Evolutionary conservation across 345 rosid species (phyloP), one percentile per base, ranked within the genome.

Genomic region (Atalantia buxifolia): DNA sequence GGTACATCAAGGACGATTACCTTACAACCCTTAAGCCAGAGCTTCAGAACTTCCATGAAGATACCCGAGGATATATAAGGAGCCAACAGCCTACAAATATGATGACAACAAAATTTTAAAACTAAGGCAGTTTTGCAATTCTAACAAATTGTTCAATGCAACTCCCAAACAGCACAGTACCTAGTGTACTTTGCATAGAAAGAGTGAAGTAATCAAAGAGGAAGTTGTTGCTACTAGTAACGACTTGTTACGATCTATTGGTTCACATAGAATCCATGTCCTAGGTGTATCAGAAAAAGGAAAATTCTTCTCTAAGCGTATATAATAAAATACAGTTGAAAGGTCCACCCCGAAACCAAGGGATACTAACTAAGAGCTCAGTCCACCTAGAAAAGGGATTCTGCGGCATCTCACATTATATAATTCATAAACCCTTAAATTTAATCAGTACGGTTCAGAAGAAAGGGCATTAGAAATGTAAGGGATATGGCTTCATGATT

Each of bases 1-100:
- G 99, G 99, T 56, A 95, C 76, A 75, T 95, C 99, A 3, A 94
- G 92, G 74, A 92, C 91, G 9, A 94, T 86, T 63, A 92, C 89
- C 78, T 89, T 89, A 66, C 74, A 83, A 22, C 97, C 97, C 79
- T 85, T 90, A 42, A 86, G 66, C 99, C 99, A 94, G 42, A 88
- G 90, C 80, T 88, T 91, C 35, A 91, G 40, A 66, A 92, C 83
- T 84, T 91, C 94, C 67, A 74, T 66, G 76, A 90, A 80, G 71
- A 94, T 92, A 75, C 95, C 97, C 18, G 79, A 80, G n/a, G 98
- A 91, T 87, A 93, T 93, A 75, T 83, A 86, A 19, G 96, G 94
- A 83, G 97, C 94, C 88, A 95, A 74, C 42, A 93, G 71, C 85
- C 97, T 95, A 76, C 74, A 81, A 76, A 79, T 45, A 68, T 72